These are phyloP conservation scores for Ogataea corticis DNA, from an alignment of 805 yeast species.

Conservation along the genomic window DNA sequence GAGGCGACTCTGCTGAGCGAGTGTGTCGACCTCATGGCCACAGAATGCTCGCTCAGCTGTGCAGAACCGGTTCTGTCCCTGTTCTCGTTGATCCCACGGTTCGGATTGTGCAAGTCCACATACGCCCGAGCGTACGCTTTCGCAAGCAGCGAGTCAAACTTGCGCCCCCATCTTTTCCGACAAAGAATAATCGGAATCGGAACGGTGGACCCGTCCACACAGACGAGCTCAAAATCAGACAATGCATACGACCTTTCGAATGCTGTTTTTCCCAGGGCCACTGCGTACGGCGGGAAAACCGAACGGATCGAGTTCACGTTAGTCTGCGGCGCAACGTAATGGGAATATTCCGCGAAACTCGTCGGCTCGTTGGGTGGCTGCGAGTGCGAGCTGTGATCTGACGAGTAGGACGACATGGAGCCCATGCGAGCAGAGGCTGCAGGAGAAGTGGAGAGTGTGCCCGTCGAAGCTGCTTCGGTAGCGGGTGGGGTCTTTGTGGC, in stretches of 20 bases:
- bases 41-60: neutral
- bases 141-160: constrained; percentile 61
- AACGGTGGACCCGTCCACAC: constrained; percentile 68
- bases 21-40: constrained; percentile 1
- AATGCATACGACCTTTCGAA: constrained; percentile 64
- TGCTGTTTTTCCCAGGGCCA: constrained; percentile 74
- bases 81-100: neutral
- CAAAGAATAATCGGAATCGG: constrained; percentile 61
- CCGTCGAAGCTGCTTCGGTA: neutral
- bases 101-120: constrained; percentile 26
- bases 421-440: neutral
- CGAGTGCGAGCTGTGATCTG: constrained; percentile 1
- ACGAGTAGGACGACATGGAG: constrained; percentile 5
- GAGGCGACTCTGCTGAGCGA: constrained; percentile 8
- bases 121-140: constrained; percentile 64
- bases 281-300: constrained; percentile 74
- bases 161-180: constrained; percentile 76
- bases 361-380: constrained; percentile 13
- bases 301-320: constrained; percentile 66
- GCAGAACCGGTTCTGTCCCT: neutral
- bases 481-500: too few species aligned
- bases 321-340: constrained; percentile 71
- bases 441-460: neutral
- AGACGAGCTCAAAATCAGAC: constrained; percentile 70
- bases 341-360: constrained; percentile 68